Evolutionary conservation across 2,329 filamentous ascomycete genomes (phyloP).

Genomic region (Teratosphaeria zuluensis): DNA sequence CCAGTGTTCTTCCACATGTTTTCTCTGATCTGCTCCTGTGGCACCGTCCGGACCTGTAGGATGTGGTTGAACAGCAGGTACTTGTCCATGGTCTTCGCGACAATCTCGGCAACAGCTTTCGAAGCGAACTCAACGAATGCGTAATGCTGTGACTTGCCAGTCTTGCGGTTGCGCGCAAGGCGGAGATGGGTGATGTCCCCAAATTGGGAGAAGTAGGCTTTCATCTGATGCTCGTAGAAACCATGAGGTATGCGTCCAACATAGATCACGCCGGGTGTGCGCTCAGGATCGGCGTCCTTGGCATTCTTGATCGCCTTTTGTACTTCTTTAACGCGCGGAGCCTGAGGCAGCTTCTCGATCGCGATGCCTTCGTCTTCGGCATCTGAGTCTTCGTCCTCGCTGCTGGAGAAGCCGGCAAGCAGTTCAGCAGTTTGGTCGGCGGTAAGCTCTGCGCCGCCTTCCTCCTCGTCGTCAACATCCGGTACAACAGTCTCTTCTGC

Average conservation of each 20-base stretch:
- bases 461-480: conserved; percentile 14
- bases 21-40: conserved; percentile 66
- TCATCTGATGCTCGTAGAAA: conserved; percentile 97
- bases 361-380: conserved; percentile 30
- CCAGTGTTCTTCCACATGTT: conserved; percentile 67
- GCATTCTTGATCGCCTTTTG: conserved; percentile 40
- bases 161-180: conserved; percentile 84
- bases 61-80: conserved; percentile 94
- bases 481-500: conserved; percentile 5
- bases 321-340: conserved; percentile 23
- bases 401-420: conserved; percentile 42
- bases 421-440: conserved; percentile 43
- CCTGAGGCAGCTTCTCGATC: conserved; percentile 26
- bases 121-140: conserved; percentile 84
- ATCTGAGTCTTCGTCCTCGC: conserved; percentile 31
- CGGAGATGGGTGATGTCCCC: conserved; percentile 70
- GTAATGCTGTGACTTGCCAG: conserved; percentile 84
- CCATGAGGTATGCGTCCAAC: conserved; percentile 84
- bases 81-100: conserved; percentile 93
- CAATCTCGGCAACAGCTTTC: conserved; percentile 75
- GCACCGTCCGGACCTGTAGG: conserved; percentile 73
- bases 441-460: conserved; percentile 23
- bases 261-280: conserved; percentile 71
- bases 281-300: conserved; percentile 36
- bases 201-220: conserved; percentile 87